These are phyloP conservation scores for Endocarpon pusillum DNA, from an alignment of 495 filamentous ascomycete genomes.

Conservation along the genomic window DNA sequence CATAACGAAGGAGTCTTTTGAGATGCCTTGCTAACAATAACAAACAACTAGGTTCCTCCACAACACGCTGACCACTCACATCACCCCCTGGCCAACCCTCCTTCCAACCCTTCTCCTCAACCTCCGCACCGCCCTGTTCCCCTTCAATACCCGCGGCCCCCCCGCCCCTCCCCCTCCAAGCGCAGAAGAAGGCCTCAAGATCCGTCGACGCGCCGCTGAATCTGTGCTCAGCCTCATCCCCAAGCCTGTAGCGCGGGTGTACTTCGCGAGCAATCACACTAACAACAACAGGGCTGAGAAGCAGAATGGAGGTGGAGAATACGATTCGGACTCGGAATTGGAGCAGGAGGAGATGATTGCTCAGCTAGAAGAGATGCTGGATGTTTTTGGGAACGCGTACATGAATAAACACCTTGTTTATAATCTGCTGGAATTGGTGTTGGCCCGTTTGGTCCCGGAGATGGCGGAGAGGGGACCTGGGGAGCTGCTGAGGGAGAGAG, in stretches of 20 bases:
- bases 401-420: slow-evolving; percentile 84
- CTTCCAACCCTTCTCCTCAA: slow-evolving; percentile 59
- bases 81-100: slow-evolving; percentile 44
- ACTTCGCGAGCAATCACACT: slow-evolving; percentile 20
- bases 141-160: slow-evolving; percentile 44
- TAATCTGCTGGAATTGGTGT: slow-evolving; percentile 53
- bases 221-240: slow-evolving; percentile 31
- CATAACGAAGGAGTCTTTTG: no score
- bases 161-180: slow-evolving; percentile 16
- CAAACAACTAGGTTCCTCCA: slow-evolving; percentile 49
- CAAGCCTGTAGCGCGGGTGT: slow-evolving; percentile 19
- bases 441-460: slow-evolving; percentile 72
- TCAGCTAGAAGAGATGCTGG: slow-evolving; percentile 42
- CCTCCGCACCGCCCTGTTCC: slow-evolving; percentile 59
- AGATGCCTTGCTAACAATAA: no score
- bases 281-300: slow-evolving; percentile 12
- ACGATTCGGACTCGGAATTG: slow-evolving; percentile 12
- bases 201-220: slow-evolving; percentile 39
- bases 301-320: slow-evolving; percentile 13
- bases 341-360: slow-evolving; percentile 16
- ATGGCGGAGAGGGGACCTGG: slow-evolving; percentile 52
- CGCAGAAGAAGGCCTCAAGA: slow-evolving; percentile 26
- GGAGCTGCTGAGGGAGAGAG: slow-evolving; percentile 56
- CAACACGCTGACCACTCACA: slow-evolving; percentile 48
- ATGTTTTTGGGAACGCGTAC: slow-evolving; percentile 64